Base-by-base conservation (phyloP, 2,329 filamentous ascomycete genomes). In the Cordyceps sp. region DNA sequence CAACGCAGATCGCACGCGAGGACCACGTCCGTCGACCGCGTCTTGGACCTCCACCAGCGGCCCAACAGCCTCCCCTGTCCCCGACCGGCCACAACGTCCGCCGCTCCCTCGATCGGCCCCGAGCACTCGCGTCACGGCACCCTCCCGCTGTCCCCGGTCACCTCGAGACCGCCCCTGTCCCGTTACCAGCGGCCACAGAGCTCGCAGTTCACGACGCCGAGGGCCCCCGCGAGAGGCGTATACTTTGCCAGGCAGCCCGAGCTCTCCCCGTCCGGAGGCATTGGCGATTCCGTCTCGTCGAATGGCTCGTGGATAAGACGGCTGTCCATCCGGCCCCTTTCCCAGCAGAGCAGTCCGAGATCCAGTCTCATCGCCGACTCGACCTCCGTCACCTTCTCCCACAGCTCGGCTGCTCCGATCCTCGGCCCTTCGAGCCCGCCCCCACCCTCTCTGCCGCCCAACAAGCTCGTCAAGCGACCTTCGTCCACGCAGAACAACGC, bases 381-480 rank as follows among this genome's bases (percentile, higher is more conserved):
- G 10, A 69, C 73, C 28, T 77, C 77, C 3, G 50, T 81, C 26
- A 63, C 64, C 29, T 69, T 71, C 48, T 80, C 76, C 14, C 68
- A 80, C 53, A 69, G 65, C 36, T 83, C 78, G 23, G 67, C 64
- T 2, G 71, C 66, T 17, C 74, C 78, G 13, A 78, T 84, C 36
- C 52, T 78, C 16, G 53, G 57, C 9, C 52, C 58, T 16, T 40
- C 46, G 22, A 38, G 38, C 27, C 47, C 58, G 14, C 37, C 50
- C 14, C 56, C 49, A 40, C 54, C 51, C 42, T 62, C 62, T 37
- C 52, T 71, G 21, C 59, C 70, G 8, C 76, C 73, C 14, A 86
- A 86, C 53, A 85, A 83, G 57, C 62, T 86, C 26, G 78, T 85
- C 32, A 88, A 88, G 55, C 72, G 79, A 37, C 64, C 70, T 24